Conservation (phyloP, 1,284 basidiomycete genomes). For the Austropuccinia psidii region DNA sequence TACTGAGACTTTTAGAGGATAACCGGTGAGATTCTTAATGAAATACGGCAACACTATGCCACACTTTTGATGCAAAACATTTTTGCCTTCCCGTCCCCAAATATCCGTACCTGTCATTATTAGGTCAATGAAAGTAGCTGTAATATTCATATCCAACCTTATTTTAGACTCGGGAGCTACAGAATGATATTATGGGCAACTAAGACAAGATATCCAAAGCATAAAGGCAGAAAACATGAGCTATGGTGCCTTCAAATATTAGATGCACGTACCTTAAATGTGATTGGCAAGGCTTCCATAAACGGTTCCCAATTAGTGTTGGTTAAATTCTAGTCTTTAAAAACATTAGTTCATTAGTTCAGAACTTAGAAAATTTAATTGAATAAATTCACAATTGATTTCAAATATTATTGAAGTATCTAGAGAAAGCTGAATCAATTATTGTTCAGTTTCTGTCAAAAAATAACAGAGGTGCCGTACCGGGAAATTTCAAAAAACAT, state of each 20-base stretch:
- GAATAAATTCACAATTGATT: conserved; percentile 58
- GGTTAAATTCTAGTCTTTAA: conserved; percentile 74
- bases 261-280: conserved; percentile 67
- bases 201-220: conserved; percentile 34
- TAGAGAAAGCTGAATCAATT: conserved; percentile 60
- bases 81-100: conserved; percentile 65
- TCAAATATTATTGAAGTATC: conserved; percentile 69
- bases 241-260: conserved; percentile 40
- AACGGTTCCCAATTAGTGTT: conserved; percentile 99
- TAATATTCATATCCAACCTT: conserved; percentile 83
- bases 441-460: neutral
- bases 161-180: conserved; percentile 56
- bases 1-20: conserved; percentile 60
- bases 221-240: neutral
- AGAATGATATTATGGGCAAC: conserved; percentile 37
- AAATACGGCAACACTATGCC: conserved; percentile 89
- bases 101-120: conserved; percentile 65
- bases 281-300: conserved; percentile 93
- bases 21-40: conserved; percentile 86
- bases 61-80: conserved; percentile 63
- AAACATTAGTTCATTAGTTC: neutral
- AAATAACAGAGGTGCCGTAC: conserved; percentile 25
- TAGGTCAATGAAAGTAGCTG: conserved; percentile 82
- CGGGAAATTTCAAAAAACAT: no score
- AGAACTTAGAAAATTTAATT: conserved; percentile 39